A percentile compares a stretch with the other conserved stretches of the same genome.
Conservation (phyloP, 225 moss, liverwort and hornwort genomes). For the Neckera pumila region DNA sequence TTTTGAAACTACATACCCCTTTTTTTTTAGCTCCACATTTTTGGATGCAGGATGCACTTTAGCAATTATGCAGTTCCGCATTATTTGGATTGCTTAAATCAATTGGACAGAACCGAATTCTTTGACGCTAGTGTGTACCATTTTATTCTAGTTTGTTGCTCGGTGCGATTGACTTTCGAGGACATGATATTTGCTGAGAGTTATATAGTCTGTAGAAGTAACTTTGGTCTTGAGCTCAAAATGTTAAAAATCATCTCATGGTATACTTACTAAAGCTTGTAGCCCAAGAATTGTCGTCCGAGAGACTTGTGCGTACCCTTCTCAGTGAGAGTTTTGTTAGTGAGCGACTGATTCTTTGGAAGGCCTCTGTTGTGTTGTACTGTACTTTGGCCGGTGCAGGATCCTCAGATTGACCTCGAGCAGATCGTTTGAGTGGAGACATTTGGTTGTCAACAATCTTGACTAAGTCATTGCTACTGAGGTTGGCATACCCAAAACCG, state of each 20-base stretch:
- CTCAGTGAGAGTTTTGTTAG: not conserved
- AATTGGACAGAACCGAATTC: not conserved
- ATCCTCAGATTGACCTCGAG: not conserved
- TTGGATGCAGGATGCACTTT: slow-evolving; percentile 1
- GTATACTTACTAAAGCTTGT: not conserved
- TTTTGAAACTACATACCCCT: not conserved
- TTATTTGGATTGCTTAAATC: not conserved
- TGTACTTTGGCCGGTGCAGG: not conserved
- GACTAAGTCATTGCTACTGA: not conserved
- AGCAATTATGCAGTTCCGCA: slow-evolving; percentile 1
- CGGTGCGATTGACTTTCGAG: not conserved
- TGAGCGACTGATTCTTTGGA: not conserved
- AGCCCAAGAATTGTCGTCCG: not conserved
- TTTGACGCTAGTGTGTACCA: not conserved
- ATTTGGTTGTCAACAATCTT: not conserved
- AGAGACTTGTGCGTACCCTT: not conserved
- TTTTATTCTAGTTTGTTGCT: not conserved
- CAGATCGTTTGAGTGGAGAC: not conserved
- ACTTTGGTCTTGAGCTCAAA: not conserved
- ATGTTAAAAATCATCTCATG: not conserved
- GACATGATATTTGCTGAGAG: not conserved
- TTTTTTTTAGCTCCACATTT: slow-evolving; percentile 2
- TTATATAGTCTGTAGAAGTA: not conserved
- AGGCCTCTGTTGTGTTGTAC: not conserved
- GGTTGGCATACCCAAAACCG: not conserved